Conservation (phyloP, 768 basidiomycete species). For the Floccularia luteovirens region DNA sequence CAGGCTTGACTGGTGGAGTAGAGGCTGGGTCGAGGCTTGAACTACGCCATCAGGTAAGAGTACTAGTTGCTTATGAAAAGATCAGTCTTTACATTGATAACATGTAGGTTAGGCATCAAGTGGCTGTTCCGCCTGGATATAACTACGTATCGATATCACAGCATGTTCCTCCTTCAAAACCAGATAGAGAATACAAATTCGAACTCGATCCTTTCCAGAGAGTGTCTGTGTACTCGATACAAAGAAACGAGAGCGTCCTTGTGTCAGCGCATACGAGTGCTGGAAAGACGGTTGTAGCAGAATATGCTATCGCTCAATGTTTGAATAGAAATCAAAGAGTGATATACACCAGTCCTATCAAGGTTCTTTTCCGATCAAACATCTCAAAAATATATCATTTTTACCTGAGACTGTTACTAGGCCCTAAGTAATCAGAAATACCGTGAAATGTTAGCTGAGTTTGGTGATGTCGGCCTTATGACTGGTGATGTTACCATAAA, state of each 20-base stretch:
- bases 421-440: conserved; percentile 99
- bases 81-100: too few species aligned
- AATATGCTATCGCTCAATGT: conserved; percentile 98
- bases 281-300: conserved; percentile 98
- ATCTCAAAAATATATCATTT: conserved; percentile 9
- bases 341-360: conserved; percentile 99
- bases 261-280: conserved; percentile 99
- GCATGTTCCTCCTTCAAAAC: conserved; percentile 87
- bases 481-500: conserved; percentile 99
- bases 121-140: conserved; percentile 90
- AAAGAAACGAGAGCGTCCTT: conserved; percentile 94
- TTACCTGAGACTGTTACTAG: conserved; percentile 35
- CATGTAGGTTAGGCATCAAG: conserved; percentile 87
- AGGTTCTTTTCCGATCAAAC: conserved; percentile 50
- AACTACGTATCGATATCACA: conserved; percentile 85
- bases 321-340: conserved; percentile 91
- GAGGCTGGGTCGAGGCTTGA: conserved; percentile 67
- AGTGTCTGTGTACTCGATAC: conserved; percentile 91
- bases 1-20: conserved; percentile 68
- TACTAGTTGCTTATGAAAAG: too few species aligned
- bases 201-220: conserved; percentile 95
- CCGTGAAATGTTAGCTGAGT: conserved; percentile 94
- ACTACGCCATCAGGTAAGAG: conserved; percentile 69
- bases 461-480: conserved; percentile 98
- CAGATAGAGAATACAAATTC: conserved; percentile 92